These are phyloP conservation scores for Lachancea cidri DNA, from an alignment of 805 yeast species.

Conservation along the genomic window DNA sequence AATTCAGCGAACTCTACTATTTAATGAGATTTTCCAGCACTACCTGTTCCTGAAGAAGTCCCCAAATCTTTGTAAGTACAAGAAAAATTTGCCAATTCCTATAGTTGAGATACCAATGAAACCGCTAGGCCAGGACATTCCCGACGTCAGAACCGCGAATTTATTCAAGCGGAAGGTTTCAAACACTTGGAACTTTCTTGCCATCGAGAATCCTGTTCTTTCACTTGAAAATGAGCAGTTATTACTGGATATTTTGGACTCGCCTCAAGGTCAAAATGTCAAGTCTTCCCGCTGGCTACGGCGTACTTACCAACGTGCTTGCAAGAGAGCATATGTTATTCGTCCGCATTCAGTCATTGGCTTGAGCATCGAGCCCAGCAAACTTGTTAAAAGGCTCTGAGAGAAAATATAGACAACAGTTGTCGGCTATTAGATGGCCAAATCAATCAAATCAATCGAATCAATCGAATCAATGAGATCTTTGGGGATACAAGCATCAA, in stretches of 20 bases:
- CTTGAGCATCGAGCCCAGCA: constrained; percentile 3
- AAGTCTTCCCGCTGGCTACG: constrained; percentile 8
- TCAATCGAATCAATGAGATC: no score
- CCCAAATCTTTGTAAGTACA: constrained; percentile 15
- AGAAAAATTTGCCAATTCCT: constrained; percentile 16
- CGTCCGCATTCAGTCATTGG: constrained; percentile 6
- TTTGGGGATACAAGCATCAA: no score
- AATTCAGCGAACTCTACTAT: constrained; percentile 8
- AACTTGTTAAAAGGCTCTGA: constrained; percentile 2
- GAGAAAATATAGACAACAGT: neutral
- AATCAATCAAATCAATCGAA: no score
- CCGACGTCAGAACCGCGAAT: constrained; percentile 17
- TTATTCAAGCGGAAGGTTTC: constrained; percentile 15
- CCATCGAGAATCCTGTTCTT: constrained; percentile 18
- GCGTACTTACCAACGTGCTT: constrained; percentile 17
- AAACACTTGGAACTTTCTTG: constrained; percentile 16
- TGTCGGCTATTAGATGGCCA: neutral
- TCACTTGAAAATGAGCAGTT: constrained; percentile 8
- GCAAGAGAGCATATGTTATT: constrained; percentile 17
- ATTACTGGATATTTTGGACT: constrained; percentile 14
- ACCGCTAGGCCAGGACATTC: constrained; percentile 19
- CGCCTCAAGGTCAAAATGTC: constrained; percentile 2
- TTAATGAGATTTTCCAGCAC: constrained; percentile 16
- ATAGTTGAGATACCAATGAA: constrained; percentile 22
- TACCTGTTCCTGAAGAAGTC: constrained; percentile 17